phyloP scores from a whole-genome alignment of 2,329 filamentous ascomycete species.

The Aspergillus tubingensis region DNA sequence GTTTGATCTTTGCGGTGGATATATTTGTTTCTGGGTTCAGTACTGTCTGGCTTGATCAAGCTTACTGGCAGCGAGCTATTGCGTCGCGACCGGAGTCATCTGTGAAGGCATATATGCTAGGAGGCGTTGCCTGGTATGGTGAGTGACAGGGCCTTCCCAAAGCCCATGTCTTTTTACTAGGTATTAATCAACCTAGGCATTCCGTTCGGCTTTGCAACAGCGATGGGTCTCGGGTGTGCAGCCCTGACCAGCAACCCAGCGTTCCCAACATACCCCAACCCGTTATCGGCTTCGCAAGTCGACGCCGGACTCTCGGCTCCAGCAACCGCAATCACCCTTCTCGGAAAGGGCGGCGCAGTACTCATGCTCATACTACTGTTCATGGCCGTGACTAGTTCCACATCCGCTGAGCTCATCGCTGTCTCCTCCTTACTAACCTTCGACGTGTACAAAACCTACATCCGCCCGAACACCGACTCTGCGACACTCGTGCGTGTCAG shows the following conservation, averaged over 20 bases:
- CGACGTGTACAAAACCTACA: constrained; percentile 55
- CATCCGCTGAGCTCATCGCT: constrained; percentile 54
- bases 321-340: constrained; percentile 36
- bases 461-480: constrained; percentile 49
- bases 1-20: constrained; percentile 42
- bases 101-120: constrained; percentile 46
- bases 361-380: constrained; percentile 39
- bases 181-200: constrained; percentile 30
- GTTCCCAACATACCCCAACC: constrained; percentile 55
- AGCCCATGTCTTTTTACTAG: background rate
- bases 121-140: constrained; percentile 40
- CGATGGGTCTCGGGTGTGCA: constrained; percentile 50
- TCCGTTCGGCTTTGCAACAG: constrained; percentile 53
- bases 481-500: constrained; percentile 52
- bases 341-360: constrained; percentile 40
- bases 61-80: constrained; percentile 50
- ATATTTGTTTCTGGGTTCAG: constrained; percentile 42
- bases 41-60: constrained; percentile 44
- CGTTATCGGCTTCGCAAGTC: constrained; percentile 30
- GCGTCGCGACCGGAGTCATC: constrained; percentile 44
- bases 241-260: constrained; percentile 48
- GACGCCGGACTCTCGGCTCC: constrained; percentile 39
- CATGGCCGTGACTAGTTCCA: constrained; percentile 48
- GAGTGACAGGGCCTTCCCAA: constrained; percentile 2
- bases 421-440: constrained; percentile 56